phyloP scores from a whole-genome alignment of 2,329 filamentous ascomycete species.

The Epichloe sibirici region DNA sequence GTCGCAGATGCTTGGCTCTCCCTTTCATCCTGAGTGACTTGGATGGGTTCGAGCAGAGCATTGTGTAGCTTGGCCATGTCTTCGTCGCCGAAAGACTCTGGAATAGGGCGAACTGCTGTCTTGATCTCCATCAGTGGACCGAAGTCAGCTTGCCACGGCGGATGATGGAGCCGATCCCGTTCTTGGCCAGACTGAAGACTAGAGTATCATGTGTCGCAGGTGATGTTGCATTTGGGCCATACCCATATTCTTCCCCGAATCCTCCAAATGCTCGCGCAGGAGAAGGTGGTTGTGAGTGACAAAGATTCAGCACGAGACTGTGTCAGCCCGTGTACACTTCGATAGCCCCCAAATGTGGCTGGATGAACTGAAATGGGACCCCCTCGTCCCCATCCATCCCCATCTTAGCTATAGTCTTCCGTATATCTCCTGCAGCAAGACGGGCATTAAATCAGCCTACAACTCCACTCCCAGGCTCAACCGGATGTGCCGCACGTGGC shows the following conservation, averaged over 20 bases:
- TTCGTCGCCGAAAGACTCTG: slow-evolving; percentile 18
- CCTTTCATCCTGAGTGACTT: slow-evolving; percentile 14
- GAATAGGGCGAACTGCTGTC: slow-evolving; percentile 13
- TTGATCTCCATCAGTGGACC: slow-evolving; percentile 3
- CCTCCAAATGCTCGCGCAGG: neutral
- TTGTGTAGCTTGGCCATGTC: slow-evolving; percentile 18
- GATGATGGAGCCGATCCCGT: neutral
- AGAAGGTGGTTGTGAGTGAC: neutral
- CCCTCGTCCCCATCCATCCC: too few relatives aligned
- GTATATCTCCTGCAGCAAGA: too few relatives aligned
- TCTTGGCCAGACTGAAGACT: neutral
- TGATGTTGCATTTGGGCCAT: neutral
- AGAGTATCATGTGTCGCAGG: neutral
- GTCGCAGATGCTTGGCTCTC: slow-evolving; percentile 9
- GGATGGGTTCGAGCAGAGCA: slow-evolving; percentile 17
- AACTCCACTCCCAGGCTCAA: too few relatives aligned
- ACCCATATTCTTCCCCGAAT: neutral
- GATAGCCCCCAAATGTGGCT: neutral
- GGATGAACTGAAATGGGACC: neutral
- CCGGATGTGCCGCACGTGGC: too few relatives aligned
- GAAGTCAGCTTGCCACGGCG: neutral
- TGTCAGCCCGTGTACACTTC: neutral
- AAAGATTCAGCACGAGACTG: neutral
- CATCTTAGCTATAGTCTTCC: too few relatives aligned
- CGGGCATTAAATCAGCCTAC: too few relatives aligned